Conservation (phyloP, 305 asterid species). For the Stenogyne calaminthoides region DNA sequence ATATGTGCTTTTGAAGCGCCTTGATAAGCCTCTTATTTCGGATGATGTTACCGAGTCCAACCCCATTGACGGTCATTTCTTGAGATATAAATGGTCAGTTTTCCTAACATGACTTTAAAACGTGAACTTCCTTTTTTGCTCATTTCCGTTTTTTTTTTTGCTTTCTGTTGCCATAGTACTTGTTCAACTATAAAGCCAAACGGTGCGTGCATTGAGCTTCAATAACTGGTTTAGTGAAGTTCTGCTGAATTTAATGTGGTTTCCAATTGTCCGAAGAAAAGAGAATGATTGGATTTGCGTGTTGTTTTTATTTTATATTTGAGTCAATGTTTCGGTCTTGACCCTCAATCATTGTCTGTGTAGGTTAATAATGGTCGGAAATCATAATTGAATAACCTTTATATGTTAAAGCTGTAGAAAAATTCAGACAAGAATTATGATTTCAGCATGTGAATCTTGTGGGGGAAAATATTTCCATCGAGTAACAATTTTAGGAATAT, state of each 20-base stretch:
- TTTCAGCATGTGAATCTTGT: not conserved
- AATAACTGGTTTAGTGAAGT: constrained; percentile 3
- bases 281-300: not conserved
- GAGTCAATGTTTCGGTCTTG: not conserved
- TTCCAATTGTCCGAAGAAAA: not conserved
- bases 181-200: not conserved
- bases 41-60: constrained; percentile 64
- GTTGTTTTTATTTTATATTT: not conserved
- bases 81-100: constrained; percentile 71
- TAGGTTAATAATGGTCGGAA: constrained; percentile 8
- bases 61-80: constrained; percentile 61
- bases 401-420: constrained; percentile 6
- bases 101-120: constrained; percentile 8
- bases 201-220: not conserved
- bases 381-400: constrained; percentile 2
- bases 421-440: not conserved
- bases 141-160: not conserved
- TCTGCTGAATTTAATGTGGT: not conserved
- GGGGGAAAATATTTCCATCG: not conserved
- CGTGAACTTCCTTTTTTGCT: not conserved
- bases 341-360: constrained; percentile 6
- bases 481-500: not conserved
- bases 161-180: not conserved
- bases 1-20: constrained; percentile 62
- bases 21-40: constrained; percentile 48